Evolutionary conservation across 2,329 filamentous ascomycete species (phyloP).

Genomic region (Paracorniculantispora psalliotae): DNA sequence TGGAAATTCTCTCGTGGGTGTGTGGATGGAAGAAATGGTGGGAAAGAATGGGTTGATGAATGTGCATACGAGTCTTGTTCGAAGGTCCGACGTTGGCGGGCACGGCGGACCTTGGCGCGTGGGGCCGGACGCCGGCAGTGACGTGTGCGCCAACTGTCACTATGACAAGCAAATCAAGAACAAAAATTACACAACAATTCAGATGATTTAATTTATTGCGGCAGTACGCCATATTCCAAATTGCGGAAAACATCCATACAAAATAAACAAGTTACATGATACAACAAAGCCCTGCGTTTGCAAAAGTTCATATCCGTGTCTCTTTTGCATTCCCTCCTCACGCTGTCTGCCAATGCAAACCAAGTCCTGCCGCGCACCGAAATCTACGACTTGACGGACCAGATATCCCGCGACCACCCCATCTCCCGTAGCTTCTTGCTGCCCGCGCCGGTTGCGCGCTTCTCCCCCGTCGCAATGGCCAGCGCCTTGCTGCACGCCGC

Average conservation of each 20-base stretch:
- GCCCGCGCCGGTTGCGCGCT: constrained; percentile 42
- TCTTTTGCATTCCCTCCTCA: neutral
- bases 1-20: neutral
- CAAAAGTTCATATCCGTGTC: neutral
- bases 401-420: constrained; percentile 60
- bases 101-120: neutral
- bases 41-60: neutral
- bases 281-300: neutral
- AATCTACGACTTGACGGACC: constrained; percentile 47
- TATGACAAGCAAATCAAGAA: neutral
- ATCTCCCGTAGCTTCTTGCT: constrained; percentile 57
- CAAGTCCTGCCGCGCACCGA: neutral
- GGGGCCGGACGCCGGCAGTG: neutral
- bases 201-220: neutral
- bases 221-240: neutral
- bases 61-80: neutral
- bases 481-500: constrained; percentile 72
- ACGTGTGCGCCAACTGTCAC: neutral
- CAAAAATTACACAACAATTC: neutral
- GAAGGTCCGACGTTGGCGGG: neutral
- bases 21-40: too few species aligned
- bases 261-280: neutral
- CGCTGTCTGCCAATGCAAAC: neutral
- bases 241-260: neutral
- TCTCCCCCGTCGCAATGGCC: constrained; percentile 51